Evolutionary conservation across 257 asterid species (phyloP).

Genomic region (Ophiorrhiza pumila): DNA sequence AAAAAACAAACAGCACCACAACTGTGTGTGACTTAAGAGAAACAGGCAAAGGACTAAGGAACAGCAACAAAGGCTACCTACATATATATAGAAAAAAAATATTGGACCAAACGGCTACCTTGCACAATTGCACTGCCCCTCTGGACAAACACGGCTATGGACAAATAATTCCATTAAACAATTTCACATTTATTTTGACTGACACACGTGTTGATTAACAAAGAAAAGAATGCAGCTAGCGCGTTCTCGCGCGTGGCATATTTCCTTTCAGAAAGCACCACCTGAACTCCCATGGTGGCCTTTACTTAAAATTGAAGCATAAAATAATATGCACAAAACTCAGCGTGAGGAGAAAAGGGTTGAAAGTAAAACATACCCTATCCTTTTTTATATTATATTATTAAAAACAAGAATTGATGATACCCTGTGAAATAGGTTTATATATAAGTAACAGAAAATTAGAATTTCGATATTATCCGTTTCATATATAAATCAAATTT

Average conservation of each 20-base stretch:
- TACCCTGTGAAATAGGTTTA: too few relatives aligned
- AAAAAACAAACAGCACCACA: too few relatives aligned
- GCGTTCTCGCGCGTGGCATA: constrained; percentile 23
- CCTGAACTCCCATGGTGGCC: constrained; percentile 34
- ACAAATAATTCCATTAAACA: constrained; percentile 1
- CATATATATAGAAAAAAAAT: constrained; percentile 24
- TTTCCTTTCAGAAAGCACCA: constrained; percentile 54
- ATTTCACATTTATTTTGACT: constrained; percentile 6
- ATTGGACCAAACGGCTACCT: neutral
- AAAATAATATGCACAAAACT: constrained; percentile 14
- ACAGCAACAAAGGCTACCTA: constrained; percentile 13
- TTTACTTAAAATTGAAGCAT: constrained; percentile 49
- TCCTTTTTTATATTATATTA: neutral
- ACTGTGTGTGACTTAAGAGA: constrained; percentile 2
- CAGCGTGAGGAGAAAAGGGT: constrained; percentile 1
- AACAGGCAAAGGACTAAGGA: constrained; percentile 4
- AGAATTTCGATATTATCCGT: too few relatives aligned
- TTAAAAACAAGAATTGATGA: too few relatives aligned
- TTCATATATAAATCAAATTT: too few relatives aligned
- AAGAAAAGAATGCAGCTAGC: neutral
- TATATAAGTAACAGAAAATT: too few relatives aligned
- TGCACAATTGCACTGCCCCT: neutral
- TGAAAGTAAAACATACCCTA: constrained; percentile 20
- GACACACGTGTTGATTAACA: constrained; percentile 21
- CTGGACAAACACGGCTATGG: constrained; percentile 22